These are phyloP conservation scores for Cladobotryum mycophilum DNA, from an alignment of 2,329 filamentous ascomycete genomes.

Conservation along the genomic window DNA sequence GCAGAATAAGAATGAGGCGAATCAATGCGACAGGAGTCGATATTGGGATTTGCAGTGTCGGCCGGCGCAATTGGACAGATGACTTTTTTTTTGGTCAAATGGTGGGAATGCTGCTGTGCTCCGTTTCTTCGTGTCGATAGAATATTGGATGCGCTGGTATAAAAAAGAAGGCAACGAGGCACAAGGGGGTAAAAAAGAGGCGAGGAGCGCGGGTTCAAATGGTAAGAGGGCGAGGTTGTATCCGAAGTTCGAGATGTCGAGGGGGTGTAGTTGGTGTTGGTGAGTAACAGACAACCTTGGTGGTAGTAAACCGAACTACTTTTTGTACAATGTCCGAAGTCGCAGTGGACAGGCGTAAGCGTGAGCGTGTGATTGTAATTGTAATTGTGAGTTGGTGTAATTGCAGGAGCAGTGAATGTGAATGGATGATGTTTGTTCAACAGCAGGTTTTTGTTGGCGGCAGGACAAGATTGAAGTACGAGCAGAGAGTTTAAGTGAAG, in stretches of 20 bases:
- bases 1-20: conserved; percentile 6
- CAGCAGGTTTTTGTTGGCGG: background rate
- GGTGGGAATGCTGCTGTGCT: too few relatives aligned
- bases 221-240: too few relatives aligned
- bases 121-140: too few relatives aligned
- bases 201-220: too few relatives aligned
- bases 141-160: too few relatives aligned
- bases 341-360: background rate
- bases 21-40: conserved; percentile 7
- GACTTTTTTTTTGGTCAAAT: too few relatives aligned
- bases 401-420: background rate
- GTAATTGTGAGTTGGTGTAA: background rate
- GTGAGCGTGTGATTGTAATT: background rate
- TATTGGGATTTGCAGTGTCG: background rate
- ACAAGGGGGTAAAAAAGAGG: too few relatives aligned
- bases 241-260: too few relatives aligned
- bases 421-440: background rate
- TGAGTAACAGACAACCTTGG: too few relatives aligned
- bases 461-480: conserved; percentile 1
- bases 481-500: conserved; percentile 1
- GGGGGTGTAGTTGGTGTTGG: too few relatives aligned
- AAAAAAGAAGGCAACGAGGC: too few relatives aligned
- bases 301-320: too few relatives aligned
- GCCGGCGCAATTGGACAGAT: background rate
- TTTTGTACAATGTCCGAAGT: background rate